These are phyloP conservation scores for Penicillium odoratum DNA, from an alignment of 495 filamentous ascomycete genomes.

Conservation along the genomic window DNA sequence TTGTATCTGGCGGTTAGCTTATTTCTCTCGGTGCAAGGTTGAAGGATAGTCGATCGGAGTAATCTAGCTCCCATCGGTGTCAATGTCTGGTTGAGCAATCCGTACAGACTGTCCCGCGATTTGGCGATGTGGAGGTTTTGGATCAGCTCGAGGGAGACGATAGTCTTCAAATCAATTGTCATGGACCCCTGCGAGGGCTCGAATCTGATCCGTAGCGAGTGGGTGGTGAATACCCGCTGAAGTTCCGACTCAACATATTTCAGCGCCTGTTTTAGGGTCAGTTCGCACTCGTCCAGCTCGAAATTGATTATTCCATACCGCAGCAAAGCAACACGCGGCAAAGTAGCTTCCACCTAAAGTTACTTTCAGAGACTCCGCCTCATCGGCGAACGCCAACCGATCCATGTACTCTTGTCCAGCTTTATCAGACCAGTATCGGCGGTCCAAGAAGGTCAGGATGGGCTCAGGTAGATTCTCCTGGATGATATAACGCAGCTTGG, in stretches of 20 bases:
- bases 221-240: slow-evolving; percentile 63
- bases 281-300: slow-evolving; percentile 12
- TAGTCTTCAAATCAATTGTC: slow-evolving; percentile 89
- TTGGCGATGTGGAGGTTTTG: slow-evolving; percentile 78
- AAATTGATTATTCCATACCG: slow-evolving; percentile 53
- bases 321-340: slow-evolving; percentile 84
- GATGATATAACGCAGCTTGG: slow-evolving; percentile 75
- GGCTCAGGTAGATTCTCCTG: slow-evolving; percentile 61
- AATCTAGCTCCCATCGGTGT: slow-evolving; percentile 87
- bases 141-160: slow-evolving; percentile 81
- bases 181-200: slow-evolving; percentile 89
- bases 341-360: slow-evolving; percentile 84
- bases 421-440: slow-evolving; percentile 87
- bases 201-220: slow-evolving; percentile 83
- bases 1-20: slow-evolving; percentile 69
- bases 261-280: slow-evolving; percentile 57
- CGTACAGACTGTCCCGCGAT: slow-evolving; percentile 78
- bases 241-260: slow-evolving; percentile 76
- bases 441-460: slow-evolving; percentile 65
- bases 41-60: slow-evolving; percentile 78
- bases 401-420: slow-evolving; percentile 77
- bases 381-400: slow-evolving; percentile 70
- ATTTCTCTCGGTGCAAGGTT: slow-evolving; percentile 75
- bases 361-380: slow-evolving; percentile 75
- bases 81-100: slow-evolving; percentile 77